These are phyloP conservation scores for Shiraia sp. DNA, from an alignment of 2,329 filamentous ascomycete genomes.

Conservation along the genomic window DNA sequence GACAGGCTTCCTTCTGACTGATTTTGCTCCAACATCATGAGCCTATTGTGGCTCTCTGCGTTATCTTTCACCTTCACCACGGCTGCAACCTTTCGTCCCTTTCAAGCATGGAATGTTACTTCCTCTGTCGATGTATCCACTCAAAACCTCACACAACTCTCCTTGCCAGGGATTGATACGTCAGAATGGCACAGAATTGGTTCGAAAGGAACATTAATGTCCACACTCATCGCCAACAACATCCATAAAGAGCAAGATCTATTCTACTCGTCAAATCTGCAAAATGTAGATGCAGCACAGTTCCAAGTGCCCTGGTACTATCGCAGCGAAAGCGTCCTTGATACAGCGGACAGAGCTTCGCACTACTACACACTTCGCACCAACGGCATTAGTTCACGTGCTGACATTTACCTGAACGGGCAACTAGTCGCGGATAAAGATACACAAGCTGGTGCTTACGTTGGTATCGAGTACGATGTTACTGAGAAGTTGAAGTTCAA, in stretches of 20 bases:
- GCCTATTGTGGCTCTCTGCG: neutral
- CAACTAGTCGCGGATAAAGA: constrained; percentile 53
- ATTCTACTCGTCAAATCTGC: constrained; percentile 60
- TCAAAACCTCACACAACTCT: constrained; percentile 19
- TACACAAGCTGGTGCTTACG: constrained; percentile 61
- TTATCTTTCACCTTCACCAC: neutral
- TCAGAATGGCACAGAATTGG: constrained; percentile 57
- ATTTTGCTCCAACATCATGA: neutral
- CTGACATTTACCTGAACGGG: constrained; percentile 65
- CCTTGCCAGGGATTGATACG: constrained; percentile 43
- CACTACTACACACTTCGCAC: constrained; percentile 60
- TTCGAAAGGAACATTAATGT: constrained; percentile 60
- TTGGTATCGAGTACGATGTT: constrained; percentile 60
- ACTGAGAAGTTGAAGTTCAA: constrained; percentile 45
- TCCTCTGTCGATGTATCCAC: constrained; percentile 13
- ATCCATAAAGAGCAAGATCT: constrained; percentile 58
- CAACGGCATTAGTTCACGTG: constrained; percentile 63
- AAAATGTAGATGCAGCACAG: constrained; percentile 49
- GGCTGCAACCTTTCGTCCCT: constrained; percentile 4
- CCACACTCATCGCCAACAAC: constrained; percentile 57
- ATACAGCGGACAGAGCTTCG: constrained; percentile 8
- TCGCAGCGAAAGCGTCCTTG: constrained; percentile 56
- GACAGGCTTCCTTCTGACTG: too few relatives aligned
- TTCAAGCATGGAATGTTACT: constrained; percentile 25
- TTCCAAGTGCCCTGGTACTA: constrained; percentile 65